Conservation (phyloP, 164 flowering plant species). For the Magnolia sinica region DNA sequence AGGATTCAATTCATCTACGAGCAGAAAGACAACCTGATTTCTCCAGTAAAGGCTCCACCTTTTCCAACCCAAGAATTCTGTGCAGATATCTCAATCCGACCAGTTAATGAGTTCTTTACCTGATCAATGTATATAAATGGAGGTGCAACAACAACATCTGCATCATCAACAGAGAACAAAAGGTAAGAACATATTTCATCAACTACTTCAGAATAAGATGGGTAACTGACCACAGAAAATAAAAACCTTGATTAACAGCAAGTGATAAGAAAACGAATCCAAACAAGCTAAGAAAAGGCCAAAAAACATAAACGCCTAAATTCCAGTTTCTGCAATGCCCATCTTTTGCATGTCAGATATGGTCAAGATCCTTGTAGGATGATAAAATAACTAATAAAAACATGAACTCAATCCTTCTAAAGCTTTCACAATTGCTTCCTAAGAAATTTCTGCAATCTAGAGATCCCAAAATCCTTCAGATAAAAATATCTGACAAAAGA, state of each 20-base stretch:
- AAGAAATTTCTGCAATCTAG: neutral
- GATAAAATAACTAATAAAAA: no score
- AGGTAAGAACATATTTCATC: neutral
- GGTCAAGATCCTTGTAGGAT: neutral
- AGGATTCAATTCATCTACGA: neutral
- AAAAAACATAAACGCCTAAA: neutral
- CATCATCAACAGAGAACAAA: constrained; percentile 15
- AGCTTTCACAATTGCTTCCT: neutral
- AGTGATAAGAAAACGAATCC: neutral
- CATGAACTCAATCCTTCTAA: neutral
- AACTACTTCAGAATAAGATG: neutral
- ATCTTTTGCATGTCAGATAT: neutral
- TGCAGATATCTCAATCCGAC: constrained; percentile 74
- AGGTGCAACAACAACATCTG: constrained; percentile 98
- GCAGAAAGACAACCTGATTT: constrained; percentile 68
- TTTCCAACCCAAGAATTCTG: constrained; percentile 96
- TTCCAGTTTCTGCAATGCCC: neutral
- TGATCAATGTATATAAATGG: constrained; percentile 88
- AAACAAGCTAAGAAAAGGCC: neutral
- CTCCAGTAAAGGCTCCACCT: constrained; percentile 98
- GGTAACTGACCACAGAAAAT: neutral
- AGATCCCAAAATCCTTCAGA: neutral
- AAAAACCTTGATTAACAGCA: neutral
- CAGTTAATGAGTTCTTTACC: constrained; percentile 73
- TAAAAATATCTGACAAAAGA: neutral